phyloP scores from a whole-genome alignment of 2,329 filamentous ascomycete species.

The Aspergillus fischeri region DNA sequence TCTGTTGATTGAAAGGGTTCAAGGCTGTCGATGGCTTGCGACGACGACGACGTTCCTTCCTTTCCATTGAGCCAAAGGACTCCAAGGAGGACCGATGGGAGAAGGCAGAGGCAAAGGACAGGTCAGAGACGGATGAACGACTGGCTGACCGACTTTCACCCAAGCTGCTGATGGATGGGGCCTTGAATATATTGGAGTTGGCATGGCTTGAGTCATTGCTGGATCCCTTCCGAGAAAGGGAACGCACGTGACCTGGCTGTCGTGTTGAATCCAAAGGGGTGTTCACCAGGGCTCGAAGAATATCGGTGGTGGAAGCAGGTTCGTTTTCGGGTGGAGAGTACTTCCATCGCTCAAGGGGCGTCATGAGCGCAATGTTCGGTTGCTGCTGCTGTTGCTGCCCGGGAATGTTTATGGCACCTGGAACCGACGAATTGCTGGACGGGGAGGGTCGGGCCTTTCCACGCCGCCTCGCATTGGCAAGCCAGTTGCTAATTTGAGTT shows the following conservation, averaged over 20 bases:
- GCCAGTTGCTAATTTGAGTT: constrained; percentile 85
- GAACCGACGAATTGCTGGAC: constrained; percentile 65
- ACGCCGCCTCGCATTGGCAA: constrained; percentile 80
- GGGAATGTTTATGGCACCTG: constrained; percentile 72
- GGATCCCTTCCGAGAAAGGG: constrained; percentile 37
- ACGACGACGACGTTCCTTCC: constrained; percentile 56
- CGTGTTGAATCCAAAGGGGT: constrained; percentile 34
- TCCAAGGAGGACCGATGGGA: constrained; percentile 53
- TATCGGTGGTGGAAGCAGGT: constrained; percentile 61
- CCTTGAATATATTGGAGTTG: constrained; percentile 48
- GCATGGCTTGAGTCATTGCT: constrained; percentile 52
- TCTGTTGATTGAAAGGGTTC: constrained; percentile 38
- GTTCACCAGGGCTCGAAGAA: constrained; percentile 56
- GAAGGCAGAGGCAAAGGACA: constrained; percentile 54
- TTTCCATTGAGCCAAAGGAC: constrained; percentile 55
- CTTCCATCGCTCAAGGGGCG: constrained; percentile 66
- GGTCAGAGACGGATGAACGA: constrained; percentile 50
- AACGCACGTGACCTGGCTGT: constrained; percentile 31
- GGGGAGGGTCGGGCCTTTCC: constrained; percentile 67
- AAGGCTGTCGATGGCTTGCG: constrained; percentile 45
- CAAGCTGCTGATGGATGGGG: constrained; percentile 52
- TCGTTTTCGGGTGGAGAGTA: constrained; percentile 66
- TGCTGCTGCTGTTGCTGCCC: constrained; percentile 24
- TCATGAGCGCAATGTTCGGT: constrained; percentile 51
- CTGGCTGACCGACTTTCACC: constrained; percentile 52